Base-by-base conservation (phyloP, 2,329 filamentous ascomycete genomes). In the Eutypa lata region DNA sequence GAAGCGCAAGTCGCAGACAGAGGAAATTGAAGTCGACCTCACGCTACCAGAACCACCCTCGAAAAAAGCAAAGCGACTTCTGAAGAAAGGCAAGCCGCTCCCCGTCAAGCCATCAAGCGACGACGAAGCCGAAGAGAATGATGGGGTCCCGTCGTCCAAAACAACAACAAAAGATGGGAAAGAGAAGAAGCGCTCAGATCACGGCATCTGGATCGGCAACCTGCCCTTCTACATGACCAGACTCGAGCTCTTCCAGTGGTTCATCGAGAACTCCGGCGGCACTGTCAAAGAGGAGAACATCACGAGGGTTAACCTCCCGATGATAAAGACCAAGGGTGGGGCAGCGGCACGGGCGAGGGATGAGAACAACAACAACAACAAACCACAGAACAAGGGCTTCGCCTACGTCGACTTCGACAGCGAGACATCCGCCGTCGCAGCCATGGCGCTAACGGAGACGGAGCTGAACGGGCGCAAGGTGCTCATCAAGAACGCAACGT, bases 131-230 rank as follows among this genome's bases (percentile, higher is more conserved):
- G 71, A 74, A 49, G 66, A 70, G 11, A 64, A 75, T 56, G 67
- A 65, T 24, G 62, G 60, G 3, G 61, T 67, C 7, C 38, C 53
- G 0, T 43, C 65, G 11, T 61, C 64, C 0, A 64, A 66, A 18
- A 51, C 21, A 21, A 57, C 55, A 14, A 61, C 64, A 54, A 70
- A 73, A 37, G 66, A 72, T 52, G 73, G 73, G 48, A 71, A 73
- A 54, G 73, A 75, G 53, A 77, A 80, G 59, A 74, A 77, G 61
- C 87, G 90, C 54, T 94, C 91, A 10, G 85, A 89, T 18, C 86
- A 91, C 71, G 90, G 91, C 57, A 84, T 99, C 60, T 99, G 94
- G 94, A 90, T 99, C 62, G 94, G 95, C 63, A 99, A 99, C 72
- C 74, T 99, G 57, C 84, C 89, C n/a, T 99, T 93, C 77, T 84